Percentiles rank a stretch among this genome's conserved stretches.
Conservation (phyloP, 345 rosid genomes). For the Carallia brachiata region DNA sequence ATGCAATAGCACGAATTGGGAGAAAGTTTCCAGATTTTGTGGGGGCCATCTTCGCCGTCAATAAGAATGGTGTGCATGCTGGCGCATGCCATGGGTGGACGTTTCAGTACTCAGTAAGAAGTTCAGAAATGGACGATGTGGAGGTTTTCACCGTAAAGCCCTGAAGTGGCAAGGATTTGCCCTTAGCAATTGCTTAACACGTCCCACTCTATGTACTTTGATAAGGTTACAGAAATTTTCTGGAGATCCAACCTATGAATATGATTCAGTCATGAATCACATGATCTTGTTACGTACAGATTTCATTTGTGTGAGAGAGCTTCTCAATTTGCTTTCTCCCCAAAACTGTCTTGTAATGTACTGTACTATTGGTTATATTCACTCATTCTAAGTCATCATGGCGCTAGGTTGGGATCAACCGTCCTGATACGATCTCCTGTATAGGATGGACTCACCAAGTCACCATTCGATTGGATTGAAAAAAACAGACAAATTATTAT, state of each 20-base stretch:
- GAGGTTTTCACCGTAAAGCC: constrained; percentile 72
- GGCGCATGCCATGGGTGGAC: constrained; percentile 97
- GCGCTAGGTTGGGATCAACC: no score
- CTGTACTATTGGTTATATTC: no score
- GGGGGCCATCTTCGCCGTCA: constrained; percentile 86
- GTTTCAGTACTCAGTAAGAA: constrained; percentile 77
- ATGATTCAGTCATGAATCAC: neutral
- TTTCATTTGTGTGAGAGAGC: neutral
- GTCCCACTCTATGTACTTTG: no score
- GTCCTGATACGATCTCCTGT: no score
- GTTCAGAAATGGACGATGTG: constrained; percentile 59
- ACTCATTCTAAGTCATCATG: no score
- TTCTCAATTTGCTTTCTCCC: neutral
- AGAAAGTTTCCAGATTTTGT: constrained; percentile 70
- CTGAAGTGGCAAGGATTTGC: constrained; percentile 6
- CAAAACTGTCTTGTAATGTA: no score
- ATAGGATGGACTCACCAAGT: no score
- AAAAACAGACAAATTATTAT: no score
- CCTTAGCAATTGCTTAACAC: no score
- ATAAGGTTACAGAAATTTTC: neutral
- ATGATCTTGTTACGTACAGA: no score
- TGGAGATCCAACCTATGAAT: neutral
- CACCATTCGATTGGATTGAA: no score
- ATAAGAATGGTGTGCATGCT: constrained; percentile 67
- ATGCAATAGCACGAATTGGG: constrained; percentile 73